Evolutionary conservation across 805 yeast species (phyloP), one percentile per base, ranked within the genome.

Genomic region (Candida orba): DNA sequence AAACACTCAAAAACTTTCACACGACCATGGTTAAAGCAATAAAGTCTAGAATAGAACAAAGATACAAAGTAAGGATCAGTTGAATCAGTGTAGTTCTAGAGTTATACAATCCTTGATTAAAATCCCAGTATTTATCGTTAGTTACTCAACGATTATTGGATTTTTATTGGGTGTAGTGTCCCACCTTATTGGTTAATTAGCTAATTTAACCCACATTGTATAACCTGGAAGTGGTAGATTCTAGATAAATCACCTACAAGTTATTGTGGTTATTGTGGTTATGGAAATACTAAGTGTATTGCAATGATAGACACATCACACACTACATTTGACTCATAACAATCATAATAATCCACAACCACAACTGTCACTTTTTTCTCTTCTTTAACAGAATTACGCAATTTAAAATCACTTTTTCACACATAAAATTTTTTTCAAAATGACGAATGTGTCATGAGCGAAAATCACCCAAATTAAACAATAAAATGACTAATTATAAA

Each of bases 381-480:
- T 15, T 15, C 34, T 17, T 31, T 31, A 9, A 31, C 6, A 15
- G 4, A n/a, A 43, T 43, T 36, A 42, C 46, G 46, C 46, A 39
- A 43, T 43, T 43, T 42, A n/a, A 15, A 24, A 30, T 25, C 39
- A 27, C 6, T 36, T 36, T 36, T 15, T 27, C 37, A 31, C 37
- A 35, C 24, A 10, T 22, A 17, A 37, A 31, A n/a, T 31, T 31
- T 31, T 31, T 31, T 17, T 10, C 17, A 8, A 35, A 33, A 42
- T 38, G 40, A 38, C 36, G 32, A 39, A 39, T 42, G 45, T 42
- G 45, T 42, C 40, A 38, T 31, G 29, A 27, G 29, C 37, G 37
- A 36, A 36, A 36, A 24, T 36, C 24, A 25, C 29, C 32, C n/a
- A 17, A 31, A 15, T 31, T 31, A 17, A n/a, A 31, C 17, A 31